Conservation (phyloP, 305 asterid species). For the Fraxinus sp. region DNA sequence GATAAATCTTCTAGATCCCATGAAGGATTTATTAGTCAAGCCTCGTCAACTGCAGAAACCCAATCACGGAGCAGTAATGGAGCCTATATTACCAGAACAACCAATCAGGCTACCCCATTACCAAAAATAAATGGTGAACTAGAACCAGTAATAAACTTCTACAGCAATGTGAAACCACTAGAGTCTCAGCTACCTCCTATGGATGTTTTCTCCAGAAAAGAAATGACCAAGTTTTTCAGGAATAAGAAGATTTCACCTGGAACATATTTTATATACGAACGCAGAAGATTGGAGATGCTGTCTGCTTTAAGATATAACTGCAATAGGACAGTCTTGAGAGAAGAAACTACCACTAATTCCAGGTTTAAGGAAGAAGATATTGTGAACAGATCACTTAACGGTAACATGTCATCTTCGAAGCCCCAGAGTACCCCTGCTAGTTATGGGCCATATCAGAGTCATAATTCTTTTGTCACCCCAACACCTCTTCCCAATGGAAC, state of each 20-base stretch:
- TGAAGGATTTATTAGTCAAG: slow-evolving; percentile 30
- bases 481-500: slow-evolving; percentile 33
- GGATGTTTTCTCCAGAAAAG: slow-evolving; percentile 74
- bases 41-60: slow-evolving; percentile 30
- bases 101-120: slow-evolving; percentile 27
- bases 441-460: slow-evolving; percentile 39
- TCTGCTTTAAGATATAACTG: slow-evolving; percentile 45
- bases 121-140: slow-evolving; percentile 28
- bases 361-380: slow-evolving; percentile 35
- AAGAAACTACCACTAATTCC: slow-evolving; percentile 34
- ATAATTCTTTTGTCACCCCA: slow-evolving; percentile 27
- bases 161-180: slow-evolving; percentile 60
- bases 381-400: slow-evolving; percentile 38
- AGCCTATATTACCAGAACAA: slow-evolving; percentile 21
- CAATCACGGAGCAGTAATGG: slow-evolving; percentile 30
- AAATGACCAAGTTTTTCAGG: slow-evolving; percentile 66
- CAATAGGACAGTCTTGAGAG: slow-evolving; percentile 39
- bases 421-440: slow-evolving; percentile 23
- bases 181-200: slow-evolving; percentile 80
- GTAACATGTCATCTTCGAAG: slow-evolving; percentile 31
- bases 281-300: slow-evolving; percentile 47
- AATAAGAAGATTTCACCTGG: slow-evolving; percentile 66
- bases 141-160: slow-evolving; percentile 31
- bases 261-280: slow-evolving; percentile 57
- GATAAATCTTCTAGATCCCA: slow-evolving; percentile 29